A percentile compares a stretch with the other conserved stretches of the same genome.
These are phyloP conservation scores for Capsella rubella DNA, from an alignment of 441 rosid genomes.

Conservation along the genomic window DNA sequence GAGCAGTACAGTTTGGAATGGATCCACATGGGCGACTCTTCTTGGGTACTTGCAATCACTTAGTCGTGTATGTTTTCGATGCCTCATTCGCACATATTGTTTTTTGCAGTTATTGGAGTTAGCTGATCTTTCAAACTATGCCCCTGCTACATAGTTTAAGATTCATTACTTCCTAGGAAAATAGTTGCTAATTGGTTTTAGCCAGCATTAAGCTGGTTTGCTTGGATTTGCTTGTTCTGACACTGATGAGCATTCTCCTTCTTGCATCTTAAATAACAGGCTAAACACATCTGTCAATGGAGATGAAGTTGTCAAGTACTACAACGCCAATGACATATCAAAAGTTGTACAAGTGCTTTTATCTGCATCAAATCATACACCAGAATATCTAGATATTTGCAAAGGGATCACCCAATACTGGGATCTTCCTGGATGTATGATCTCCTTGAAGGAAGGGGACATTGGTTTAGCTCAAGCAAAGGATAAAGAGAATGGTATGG, in stretches of 20 bases:
- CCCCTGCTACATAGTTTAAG: constrained; percentile 7
- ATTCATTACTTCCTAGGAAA: constrained; percentile 26
- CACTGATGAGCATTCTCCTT: constrained; percentile 15
- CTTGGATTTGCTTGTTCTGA: constrained; percentile 11
- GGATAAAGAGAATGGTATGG: constrained; percentile 40
- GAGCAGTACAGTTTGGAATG: constrained; percentile 79
- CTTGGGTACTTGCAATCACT: constrained; percentile 87
- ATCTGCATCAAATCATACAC: constrained; percentile 55
- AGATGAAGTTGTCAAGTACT: constrained; percentile 59
- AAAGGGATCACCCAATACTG: constrained; percentile 69
- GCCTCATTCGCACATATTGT: constrained; percentile 10
- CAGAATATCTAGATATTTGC: constrained; percentile 61
- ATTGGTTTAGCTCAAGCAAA: constrained; percentile 37
- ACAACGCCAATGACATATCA: constrained; percentile 69
- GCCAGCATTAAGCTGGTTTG: constrained; percentile 5
- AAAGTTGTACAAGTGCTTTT: constrained; percentile 63
- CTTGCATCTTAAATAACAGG: constrained; percentile 51
- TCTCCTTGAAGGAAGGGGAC: constrained; percentile 46
- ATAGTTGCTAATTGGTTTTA: constrained; percentile 1
- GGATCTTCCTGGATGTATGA: constrained; percentile 55
- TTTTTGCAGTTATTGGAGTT: constrained; percentile 6
- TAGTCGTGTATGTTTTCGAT: constrained; percentile 82
- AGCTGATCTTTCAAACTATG: constrained; percentile 5
- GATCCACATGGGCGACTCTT: constrained; percentile 76
- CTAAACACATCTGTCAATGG: constrained; percentile 51